Conservation (phyloP, 495 filamentous ascomycete genomes). For the Hamigera avellanea region DNA sequence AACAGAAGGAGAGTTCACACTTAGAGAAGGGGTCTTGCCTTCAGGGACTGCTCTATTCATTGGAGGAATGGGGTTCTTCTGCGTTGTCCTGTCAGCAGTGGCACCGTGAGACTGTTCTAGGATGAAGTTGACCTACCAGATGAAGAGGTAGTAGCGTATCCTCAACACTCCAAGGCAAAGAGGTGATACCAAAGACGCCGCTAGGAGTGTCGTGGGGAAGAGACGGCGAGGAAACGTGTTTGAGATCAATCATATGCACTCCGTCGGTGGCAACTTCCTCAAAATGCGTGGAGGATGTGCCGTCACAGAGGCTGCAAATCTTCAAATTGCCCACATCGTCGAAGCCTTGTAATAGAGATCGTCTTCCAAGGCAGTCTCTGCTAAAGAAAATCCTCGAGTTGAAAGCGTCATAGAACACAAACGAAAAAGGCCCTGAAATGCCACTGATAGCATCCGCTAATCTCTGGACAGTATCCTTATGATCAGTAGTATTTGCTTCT, state of each 20-base stretch:
- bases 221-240: slow-evolving; percentile 4
- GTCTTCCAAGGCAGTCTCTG: slow-evolving; percentile 73
- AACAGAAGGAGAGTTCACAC: slow-evolving; percentile 40
- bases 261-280: slow-evolving; percentile 75
- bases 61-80: slow-evolving; percentile 48
- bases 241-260: slow-evolving; percentile 54
- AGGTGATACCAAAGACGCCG: slow-evolving; percentile 18
- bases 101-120: no score
- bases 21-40: slow-evolving; percentile 24
- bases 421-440: slow-evolving; percentile 81
- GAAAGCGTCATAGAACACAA: slow-evolving; percentile 69
- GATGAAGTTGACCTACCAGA: no score
- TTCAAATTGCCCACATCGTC: slow-evolving; percentile 39
- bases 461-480: slow-evolving; percentile 14
- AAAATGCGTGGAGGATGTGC: slow-evolving; percentile 41
- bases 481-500: slow-evolving; percentile 7
- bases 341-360: slow-evolving; percentile 57
- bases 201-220: slow-evolving; percentile 1
- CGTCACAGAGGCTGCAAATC: slow-evolving; percentile 67
- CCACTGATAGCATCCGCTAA: slow-evolving; percentile 43
- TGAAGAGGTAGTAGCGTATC: slow-evolving; percentile 10
- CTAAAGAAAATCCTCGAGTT: slow-evolving; percentile 59
- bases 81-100: slow-evolving; percentile 3
- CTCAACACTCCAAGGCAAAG: slow-evolving; percentile 18
- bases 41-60: slow-evolving; percentile 47